A percentile compares a stretch with the other conserved stretches of the same genome.
Conservation (phyloP, 2,329 filamentous ascomycete species). For the Neonectria magnoliae region DNA sequence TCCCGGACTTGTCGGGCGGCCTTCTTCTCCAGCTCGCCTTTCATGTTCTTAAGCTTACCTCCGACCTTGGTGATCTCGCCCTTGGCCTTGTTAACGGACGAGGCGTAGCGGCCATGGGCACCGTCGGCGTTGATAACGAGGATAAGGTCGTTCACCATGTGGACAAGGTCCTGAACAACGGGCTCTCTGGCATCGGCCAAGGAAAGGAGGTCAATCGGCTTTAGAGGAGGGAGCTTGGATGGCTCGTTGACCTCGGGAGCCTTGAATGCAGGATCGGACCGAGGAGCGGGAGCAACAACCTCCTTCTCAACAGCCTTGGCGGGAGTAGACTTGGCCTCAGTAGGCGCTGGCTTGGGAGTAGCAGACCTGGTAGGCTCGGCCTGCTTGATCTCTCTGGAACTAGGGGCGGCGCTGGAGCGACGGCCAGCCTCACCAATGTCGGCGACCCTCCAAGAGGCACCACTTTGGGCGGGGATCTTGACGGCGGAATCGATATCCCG, state of each 20-base stretch:
- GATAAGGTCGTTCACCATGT: conserved; percentile 96
- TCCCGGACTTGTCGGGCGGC: conserved; percentile 80
- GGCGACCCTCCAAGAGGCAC: conserved; percentile 81
- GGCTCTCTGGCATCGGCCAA: conserved; percentile 83
- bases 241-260: conserved; percentile 73
- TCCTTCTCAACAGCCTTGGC: conserved; percentile 48
- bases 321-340: conserved; percentile 36
- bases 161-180: conserved; percentile 90
- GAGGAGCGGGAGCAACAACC: conserved; percentile 37
- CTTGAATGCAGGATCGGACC: conserved; percentile 53
- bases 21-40: conserved; percentile 72
- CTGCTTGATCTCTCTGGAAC: conserved; percentile 44
- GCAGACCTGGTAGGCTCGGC: conserved; percentile 45
- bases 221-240: conserved; percentile 69
- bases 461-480: conserved; percentile 85
- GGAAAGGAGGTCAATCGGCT: conserved; percentile 80
- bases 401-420: conserved; percentile 67
- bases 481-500: conserved; percentile 74
- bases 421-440: conserved; percentile 66
- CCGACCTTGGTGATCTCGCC: conserved; percentile 81
- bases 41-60: conserved; percentile 78
- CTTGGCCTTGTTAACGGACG: conserved; percentile 87
- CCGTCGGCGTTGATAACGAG: conserved; percentile 90
- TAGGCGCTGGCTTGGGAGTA: conserved; percentile 41
- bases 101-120: conserved; percentile 78